Evolutionary conservation across 2,329 filamentous ascomycete genomes (phyloP).

Genomic region (Neopestalotiopsis clavispora): DNA sequence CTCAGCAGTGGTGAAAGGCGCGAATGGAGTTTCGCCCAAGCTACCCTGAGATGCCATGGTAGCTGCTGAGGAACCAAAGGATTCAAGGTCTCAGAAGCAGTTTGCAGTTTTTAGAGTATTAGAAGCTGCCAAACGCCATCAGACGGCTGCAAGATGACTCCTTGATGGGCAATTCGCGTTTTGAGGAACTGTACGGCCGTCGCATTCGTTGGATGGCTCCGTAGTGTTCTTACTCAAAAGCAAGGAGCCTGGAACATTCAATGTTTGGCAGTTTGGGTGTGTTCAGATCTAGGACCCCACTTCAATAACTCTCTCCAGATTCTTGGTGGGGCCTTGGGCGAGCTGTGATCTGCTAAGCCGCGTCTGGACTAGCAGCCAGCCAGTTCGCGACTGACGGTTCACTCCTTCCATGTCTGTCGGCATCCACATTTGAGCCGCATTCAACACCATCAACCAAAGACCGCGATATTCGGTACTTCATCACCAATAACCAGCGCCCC

Average conservation of each 20-base stretch:
- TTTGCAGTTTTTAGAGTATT: no score
- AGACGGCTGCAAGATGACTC: neutral
- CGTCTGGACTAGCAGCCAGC: neutral
- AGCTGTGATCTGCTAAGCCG: neutral
- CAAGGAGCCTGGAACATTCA: neutral
- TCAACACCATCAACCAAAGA: neutral
- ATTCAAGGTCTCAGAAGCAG: no score
- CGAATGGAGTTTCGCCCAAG: conserved; percentile 36
- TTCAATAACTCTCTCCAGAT: neutral
- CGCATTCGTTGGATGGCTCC: neutral
- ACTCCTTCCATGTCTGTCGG: neutral
- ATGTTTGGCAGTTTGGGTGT: no score
- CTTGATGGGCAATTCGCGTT: no score
- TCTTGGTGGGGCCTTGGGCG: neutral
- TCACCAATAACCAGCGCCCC: neutral
- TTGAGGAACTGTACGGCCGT: neutral
- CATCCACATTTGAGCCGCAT: conserved; percentile 7
- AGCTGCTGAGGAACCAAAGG: neutral
- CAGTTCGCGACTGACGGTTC: neutral
- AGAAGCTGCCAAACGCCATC: neutral
- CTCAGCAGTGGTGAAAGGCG: conserved; percentile 74
- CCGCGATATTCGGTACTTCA: neutral
- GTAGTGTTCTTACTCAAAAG: neutral
- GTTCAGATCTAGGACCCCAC: neutral
- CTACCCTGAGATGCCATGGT: conserved; percentile 26